Evolutionary conservation across 345 rosid genomes (phyloP), one percentile per base, ranked within the genome.

Genomic region (Eucalyptus polyanthemos): DNA sequence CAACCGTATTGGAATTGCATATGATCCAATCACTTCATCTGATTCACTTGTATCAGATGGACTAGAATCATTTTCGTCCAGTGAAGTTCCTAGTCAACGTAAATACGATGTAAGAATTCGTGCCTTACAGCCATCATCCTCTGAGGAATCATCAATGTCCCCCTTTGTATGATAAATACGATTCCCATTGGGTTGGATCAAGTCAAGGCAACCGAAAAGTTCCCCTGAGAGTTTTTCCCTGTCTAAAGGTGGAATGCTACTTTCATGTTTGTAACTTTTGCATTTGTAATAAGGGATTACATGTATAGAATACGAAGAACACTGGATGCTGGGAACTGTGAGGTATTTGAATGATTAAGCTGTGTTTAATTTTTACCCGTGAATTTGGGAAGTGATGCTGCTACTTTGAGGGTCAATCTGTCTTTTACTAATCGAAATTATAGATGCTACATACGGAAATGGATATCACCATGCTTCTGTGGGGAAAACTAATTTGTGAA

Each of bases 71-170:
- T 90, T 95, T 13, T 93, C 96, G 1, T 93, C 76, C 89, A 91
- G 65, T 80, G 92, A 89, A 88, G 94, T 87, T 44, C 62, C 94
- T 54, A 88, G 90, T 87, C 89, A 60, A 53, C 92, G 90, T 34
- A 96, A 95, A 91, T 98, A 94, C 80, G 95, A 98, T 89, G 89
- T 98, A 88, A 95, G 91, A 92, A 97, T 98, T 45, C 95, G 99
- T n/a, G 92, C 99, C 37, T 93, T 98, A 72, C 99, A 97, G 90
- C 99, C 99, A 87, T 95, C 95, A 4, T 91, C 96, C 24, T 90
- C 91, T 54, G 93, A 93, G 51, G 94, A 88, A 89, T 91, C 89
- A 42, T 91, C 92, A 49, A 86, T 85, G 83, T 94, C 96, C 37
- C 91, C 87, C 83, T 91, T 90, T 88, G 53, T 81, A n/a, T 92